Evolutionary conservation across 2,329 filamentous ascomycete species (phyloP), one percentile per base, ranked within the genome.

Genomic region (Teratosphaeria zuluensis): DNA sequence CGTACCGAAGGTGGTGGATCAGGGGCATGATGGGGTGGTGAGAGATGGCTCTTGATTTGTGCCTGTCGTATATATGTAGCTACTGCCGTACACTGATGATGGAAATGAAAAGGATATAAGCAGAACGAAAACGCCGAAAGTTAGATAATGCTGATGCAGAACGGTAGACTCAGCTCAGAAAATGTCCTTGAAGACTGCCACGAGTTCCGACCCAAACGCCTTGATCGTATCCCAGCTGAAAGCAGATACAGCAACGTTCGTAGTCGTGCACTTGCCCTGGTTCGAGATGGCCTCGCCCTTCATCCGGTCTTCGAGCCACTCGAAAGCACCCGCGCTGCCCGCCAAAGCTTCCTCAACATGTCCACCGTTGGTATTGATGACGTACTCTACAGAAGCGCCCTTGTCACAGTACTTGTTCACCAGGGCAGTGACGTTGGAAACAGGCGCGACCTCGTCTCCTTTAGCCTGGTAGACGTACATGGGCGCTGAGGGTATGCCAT

Each of bases 391-490:
- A 14, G 32, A 28, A 21, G 32, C 54, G 9, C 54, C 54, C 35
- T 46, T 12, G 3, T 33, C 19, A 59, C 69, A 70, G 58, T 64
- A 67, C 48, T 64, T 58, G 8, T 64, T 51, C 0, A 72, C 60
- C 55, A 72, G 51, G 1, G 52, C 58, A 60, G 72, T 68, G 3
- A 68, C 70, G 46, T 70, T 66, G 5, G 55, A 58, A 0, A 70
- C 57, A 2, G 66, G 61, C 46, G 64, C 67, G 14, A 73, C 61
- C 56, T 73, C 68, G 57, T 73, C 70, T 1, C 62, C 58, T 9
- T 66, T 62, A 3, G 70, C 67, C 53, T 74, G 70, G 57, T 73
- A 73, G 5, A 67, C 60, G 48, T 68, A 72, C 4, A 69, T 33
- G 1, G 69, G 70, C 5, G 16, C 19, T 1, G 16, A 19, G 16